These are phyloP conservation scores for Fimicolochytrium jonesii DNA, from an alignment of 192 early-diverging fungal species.

Conservation along the genomic window DNA sequence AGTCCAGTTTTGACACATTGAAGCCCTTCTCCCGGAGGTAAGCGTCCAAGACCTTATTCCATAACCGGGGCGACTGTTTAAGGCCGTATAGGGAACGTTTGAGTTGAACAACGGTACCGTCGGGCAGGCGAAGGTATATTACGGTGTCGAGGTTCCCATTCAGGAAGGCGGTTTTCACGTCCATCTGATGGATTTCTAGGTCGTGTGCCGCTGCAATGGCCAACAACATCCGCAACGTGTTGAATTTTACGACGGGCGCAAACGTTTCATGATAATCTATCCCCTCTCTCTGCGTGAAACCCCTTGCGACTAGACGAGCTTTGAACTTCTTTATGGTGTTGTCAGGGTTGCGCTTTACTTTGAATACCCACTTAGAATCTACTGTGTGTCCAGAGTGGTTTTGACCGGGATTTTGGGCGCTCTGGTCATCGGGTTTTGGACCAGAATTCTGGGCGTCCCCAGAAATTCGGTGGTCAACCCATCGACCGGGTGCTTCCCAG, in stretches of 20 bases:
- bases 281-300: constrained; percentile 25
- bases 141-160: constrained; percentile 22
- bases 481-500: no score
- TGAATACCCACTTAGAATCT: constrained; percentile 1
- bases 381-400: background rate
- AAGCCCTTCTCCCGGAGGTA: constrained; percentile 3
- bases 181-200: constrained; percentile 25
- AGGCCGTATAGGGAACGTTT: constrained; percentile 6
- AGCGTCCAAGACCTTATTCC: constrained; percentile 7
- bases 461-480: no score
- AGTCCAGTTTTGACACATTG: background rate
- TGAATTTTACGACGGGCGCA: constrained; percentile 35
- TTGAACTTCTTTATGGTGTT: constrained; percentile 13
- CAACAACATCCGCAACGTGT: constrained; percentile 13
- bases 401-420: background rate
- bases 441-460: no score
- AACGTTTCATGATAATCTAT: constrained; percentile 40
- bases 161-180: constrained; percentile 34
- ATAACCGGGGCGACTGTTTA: constrained; percentile 12
- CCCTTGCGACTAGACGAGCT: constrained; percentile 30
- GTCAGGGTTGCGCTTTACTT: background rate
- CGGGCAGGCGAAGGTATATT: constrained; percentile 31
- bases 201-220: constrained; percentile 2
- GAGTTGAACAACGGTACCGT: constrained; percentile 12
- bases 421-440: background rate